These are phyloP conservation scores for Cairneyella variabilis DNA, from an alignment of 495 filamentous ascomycete species.

Conservation along the genomic window DNA sequence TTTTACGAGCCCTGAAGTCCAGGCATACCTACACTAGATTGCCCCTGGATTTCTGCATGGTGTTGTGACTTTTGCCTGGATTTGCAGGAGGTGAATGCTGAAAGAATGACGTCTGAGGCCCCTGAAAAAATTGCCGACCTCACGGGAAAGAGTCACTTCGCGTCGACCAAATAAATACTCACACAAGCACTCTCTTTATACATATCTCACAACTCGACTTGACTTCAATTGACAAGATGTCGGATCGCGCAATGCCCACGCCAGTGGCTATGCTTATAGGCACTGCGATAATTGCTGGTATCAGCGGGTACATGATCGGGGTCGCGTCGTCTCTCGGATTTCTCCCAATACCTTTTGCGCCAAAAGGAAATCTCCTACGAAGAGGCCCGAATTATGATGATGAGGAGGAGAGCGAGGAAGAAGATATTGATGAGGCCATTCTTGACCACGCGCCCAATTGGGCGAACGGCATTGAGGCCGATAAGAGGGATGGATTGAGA, in stretches of 20 bases:
- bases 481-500: conserved; percentile 43
- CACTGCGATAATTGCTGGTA: conserved; percentile 59
- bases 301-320: conserved; percentile 59
- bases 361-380: background rate
- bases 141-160: no score
- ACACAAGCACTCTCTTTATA: no score
- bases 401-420: conserved; percentile 47
- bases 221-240: no score
- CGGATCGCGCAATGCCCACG: conserved; percentile 21
- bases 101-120: conserved; percentile 9
- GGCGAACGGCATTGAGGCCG: conserved; percentile 46
- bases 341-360: conserved; percentile 38
- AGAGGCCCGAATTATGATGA: conserved; percentile 22
- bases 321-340: conserved; percentile 48
- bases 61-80: conserved; percentile 11
- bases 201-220: no score
- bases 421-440: conserved; percentile 46
- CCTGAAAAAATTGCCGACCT: no score
- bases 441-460: conserved; percentile 60
- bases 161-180: no score
- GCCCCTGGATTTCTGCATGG: background rate
- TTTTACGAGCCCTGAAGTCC: conserved; percentile 4
- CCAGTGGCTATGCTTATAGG: conserved; percentile 44
- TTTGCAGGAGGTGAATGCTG: background rate
- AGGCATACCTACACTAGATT: background rate